A percentile compares a stretch with the other conserved stretches of the same genome.
Evolutionary conservation across 495 filamentous ascomycete genomes (phyloP).

Genomic region (Annulohypoxylon stygium): DNA sequence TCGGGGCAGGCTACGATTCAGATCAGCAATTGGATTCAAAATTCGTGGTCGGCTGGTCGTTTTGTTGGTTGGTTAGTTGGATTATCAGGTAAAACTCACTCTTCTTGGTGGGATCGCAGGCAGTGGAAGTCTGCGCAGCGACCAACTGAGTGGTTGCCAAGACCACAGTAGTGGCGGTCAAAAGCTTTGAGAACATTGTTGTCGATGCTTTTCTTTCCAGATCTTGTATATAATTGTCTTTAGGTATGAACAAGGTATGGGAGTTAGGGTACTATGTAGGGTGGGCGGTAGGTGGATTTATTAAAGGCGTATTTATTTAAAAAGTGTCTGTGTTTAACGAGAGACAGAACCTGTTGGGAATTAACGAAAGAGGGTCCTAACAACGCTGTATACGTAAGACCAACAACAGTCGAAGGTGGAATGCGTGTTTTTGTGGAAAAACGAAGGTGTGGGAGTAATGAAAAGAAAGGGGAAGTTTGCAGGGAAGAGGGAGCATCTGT

Average conservation of each 20-base stretch:
- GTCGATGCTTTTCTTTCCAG: constrained; percentile 7
- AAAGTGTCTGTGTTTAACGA: constrained; percentile 44
- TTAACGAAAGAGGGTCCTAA: constrained; percentile 36
- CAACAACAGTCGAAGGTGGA: constrained; percentile 25
- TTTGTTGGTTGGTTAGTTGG: background rate
- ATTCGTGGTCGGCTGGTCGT: background rate
- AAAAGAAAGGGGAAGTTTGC: constrained; percentile 32
- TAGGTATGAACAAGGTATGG: constrained; percentile 9
- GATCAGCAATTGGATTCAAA: constrained; percentile 24
- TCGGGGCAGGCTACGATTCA: constrained; percentile 69
- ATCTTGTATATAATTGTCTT: constrained; percentile 15
- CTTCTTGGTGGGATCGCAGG: constrained; percentile 78
- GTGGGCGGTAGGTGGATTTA: constrained; percentile 23
- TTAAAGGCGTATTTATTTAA: constrained; percentile 39
- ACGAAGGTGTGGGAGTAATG: constrained; percentile 48
- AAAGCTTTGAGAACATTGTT: constrained; percentile 60
- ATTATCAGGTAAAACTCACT: constrained; percentile 62
- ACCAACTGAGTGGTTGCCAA: constrained; percentile 61
- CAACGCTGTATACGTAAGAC: constrained; percentile 42
- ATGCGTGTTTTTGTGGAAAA: constrained; percentile 35
- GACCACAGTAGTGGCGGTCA: constrained; percentile 55
- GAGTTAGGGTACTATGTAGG: constrained; percentile 6
- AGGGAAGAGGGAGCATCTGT: constrained; percentile 39
- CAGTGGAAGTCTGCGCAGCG: constrained; percentile 79
- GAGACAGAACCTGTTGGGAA: constrained; percentile 34